These are phyloP conservation scores for Venturia pyrina DNA, from an alignment of 2,329 filamentous ascomycete genomes.

Conservation along the genomic window DNA sequence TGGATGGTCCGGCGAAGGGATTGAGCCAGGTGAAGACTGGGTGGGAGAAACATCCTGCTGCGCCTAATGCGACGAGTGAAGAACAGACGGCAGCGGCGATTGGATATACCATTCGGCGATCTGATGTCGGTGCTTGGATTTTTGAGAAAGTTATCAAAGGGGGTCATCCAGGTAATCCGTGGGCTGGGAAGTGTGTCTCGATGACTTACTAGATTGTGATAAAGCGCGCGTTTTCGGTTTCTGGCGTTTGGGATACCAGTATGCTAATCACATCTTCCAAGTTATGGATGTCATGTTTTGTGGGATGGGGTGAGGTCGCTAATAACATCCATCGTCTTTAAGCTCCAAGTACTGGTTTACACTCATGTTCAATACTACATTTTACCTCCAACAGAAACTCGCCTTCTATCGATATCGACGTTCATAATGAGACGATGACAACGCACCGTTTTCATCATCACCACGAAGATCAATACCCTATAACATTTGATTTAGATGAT, in stretches of 20 bases:
- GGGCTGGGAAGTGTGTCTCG: constrained; percentile 24
- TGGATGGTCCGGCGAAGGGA: constrained; percentile 22
- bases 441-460: too few species aligned
- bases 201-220: constrained; percentile 23
- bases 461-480: too few species aligned
- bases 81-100: constrained; percentile 24
- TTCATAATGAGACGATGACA: too few species aligned
- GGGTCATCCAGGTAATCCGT: constrained; percentile 17
- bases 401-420: too few species aligned
- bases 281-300: neutral
- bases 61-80: constrained; percentile 3
- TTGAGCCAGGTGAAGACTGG: constrained; percentile 24
- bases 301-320: too few species aligned
- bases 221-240: neutral
- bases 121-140: constrained; percentile 32
- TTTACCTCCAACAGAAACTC: too few species aligned
- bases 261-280: neutral
- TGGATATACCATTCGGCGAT: constrained; percentile 28
- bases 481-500: too few species aligned
- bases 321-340: too few species aligned
- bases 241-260: neutral
- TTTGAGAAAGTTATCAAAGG: constrained; percentile 25
- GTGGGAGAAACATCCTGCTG: constrained; percentile 20
- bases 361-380: too few species aligned
- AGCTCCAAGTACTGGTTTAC: too few species aligned